Evolutionary conservation across 202 grass and related monocot species (phyloP), one percentile per base, ranked within the genome.

Genomic region (Hordeum pubiflorum): DNA sequence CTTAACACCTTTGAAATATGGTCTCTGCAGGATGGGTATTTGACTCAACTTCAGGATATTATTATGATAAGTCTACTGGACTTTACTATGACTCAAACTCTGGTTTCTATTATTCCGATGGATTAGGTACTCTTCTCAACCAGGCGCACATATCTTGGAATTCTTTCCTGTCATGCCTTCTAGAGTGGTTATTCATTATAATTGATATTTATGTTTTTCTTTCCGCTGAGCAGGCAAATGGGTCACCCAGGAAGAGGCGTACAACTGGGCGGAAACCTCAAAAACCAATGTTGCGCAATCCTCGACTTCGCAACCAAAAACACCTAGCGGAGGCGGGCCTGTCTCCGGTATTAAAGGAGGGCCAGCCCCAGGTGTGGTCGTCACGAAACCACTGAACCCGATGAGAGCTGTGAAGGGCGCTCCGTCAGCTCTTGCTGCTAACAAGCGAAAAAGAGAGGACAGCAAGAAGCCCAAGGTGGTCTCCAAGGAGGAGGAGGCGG

Each of bases 361-460:
- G 1, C 69, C 80, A 22, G 87, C 90, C 71, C 95, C 95, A 54
- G 95, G 95, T 26, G 44, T 79, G 43, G 88, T 95, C 2, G 70
- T 93, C 50, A 93, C 82, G 37, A 98, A 88, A 78, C 65, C 59
- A 29, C 63, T 93, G 82, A 95, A 98, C 50, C 88, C 88, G 6
- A 88, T 81, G 72, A 91, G 92, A 81, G 34, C 79, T 60, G 61
- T 87, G 10, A 95, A 93, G 84, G 88, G 88, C 12, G 77, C 86
- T 38, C 65, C 81, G 24, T 89, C 95, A 10, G 69, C 88, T 63
- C 44, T 84, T 63, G 63, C 90, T 17, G 73, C 75, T 76, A 94
- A 89, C 82, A 93, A 94, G 85, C 89, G 92, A 69, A 98, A 98
- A 83, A 78, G 90, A 55, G 94, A 86, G 38, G 85, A 93, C 21